These are phyloP conservation scores for Reticulascus tulasneorum DNA, from an alignment of 2,329 filamentous ascomycete genomes.

Conservation along the genomic window DNA sequence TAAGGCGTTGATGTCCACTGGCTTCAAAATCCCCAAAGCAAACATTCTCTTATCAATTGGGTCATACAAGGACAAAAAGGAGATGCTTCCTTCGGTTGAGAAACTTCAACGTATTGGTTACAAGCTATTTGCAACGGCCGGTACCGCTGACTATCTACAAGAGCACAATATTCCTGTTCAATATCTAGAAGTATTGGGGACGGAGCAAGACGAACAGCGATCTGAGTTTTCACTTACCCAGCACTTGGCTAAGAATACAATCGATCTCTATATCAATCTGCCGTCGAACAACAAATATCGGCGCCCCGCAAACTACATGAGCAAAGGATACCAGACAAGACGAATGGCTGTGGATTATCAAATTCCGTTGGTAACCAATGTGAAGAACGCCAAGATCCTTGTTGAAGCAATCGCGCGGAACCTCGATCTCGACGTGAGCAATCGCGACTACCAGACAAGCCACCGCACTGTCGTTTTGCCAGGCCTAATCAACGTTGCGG, in stretches of 20 bases:
- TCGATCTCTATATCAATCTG: conserved; percentile 97
- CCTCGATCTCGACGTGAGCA: conserved; percentile 77
- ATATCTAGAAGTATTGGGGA: conserved; percentile 82
- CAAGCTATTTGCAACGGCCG: conserved; percentile 92
- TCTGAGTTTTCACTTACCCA: conserved; percentile 96
- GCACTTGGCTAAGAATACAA: conserved; percentile 95
- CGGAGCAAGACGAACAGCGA: conserved; percentile 77
- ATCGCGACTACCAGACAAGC: conserved; percentile 89
- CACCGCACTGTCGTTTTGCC: conserved; percentile 71
- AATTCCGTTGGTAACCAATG: conserved; percentile 94
- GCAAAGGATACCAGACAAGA: conserved; percentile 91
- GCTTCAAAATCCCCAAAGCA: conserved; percentile 92
- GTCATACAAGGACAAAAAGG: conserved; percentile 95
- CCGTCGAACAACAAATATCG: conserved; percentile 98
- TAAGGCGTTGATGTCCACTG: conserved; percentile 91
- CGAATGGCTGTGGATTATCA: conserved; percentile 98
- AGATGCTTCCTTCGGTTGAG: conserved; percentile 89
- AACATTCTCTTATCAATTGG: conserved; percentile 95
- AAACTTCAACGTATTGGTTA: conserved; percentile 89
- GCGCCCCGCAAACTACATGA: conserved; percentile 96
- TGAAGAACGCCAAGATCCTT: conserved; percentile 97
- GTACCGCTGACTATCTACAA: conserved; percentile 93
- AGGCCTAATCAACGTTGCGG: conserved; percentile 73
- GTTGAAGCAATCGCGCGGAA: conserved; percentile 90
- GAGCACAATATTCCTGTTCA: conserved; percentile 90